Evolutionary conservation across 2,329 filamentous ascomycete species (phyloP), one percentile per base, ranked within the genome.

Genomic region (Neonectria punicea): DNA sequence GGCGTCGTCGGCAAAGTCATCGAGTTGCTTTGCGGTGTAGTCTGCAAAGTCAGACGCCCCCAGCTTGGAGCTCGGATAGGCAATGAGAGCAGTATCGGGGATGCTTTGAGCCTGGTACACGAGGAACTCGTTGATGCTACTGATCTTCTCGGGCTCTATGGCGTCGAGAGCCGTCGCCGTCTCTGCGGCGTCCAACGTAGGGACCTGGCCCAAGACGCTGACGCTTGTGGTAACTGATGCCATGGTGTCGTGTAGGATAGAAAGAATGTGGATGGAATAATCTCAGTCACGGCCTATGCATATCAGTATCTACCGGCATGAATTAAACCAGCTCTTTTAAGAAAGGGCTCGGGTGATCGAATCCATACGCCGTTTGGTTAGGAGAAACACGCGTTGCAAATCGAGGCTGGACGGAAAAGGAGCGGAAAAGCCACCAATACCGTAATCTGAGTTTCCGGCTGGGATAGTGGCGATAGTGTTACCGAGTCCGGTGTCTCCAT

Each of bases 1-100:
- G 3, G 63, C 70, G 30, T 73, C 70, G 20, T 73, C 70, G 13
- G 73, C 71, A 53, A 71, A 74, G 1, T 36, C 46, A 54, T 74
- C 73, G 1, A 75, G 65, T 14, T 74, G 63, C 28, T 63, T 69
- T 13, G 71, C 66, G 2, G 73, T 73, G 56, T 72, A 73, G 34
- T 73, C 66, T 30, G 62, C 68, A 63, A 69, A 73, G 32, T 74
- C 70, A 1, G 63, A 58, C 18, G 62, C 63, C 9, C 70, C 71
- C 10, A 62, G 58, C 5, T 70, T 62, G 1, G 68, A 70, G 13
- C 53, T 54, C 0, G 72, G 72, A 39, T 75, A 75, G 2, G 67
- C 70, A 18, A 75, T 61, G 9, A 75, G 65, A 14, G 69, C 63
- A 13, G 61, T 65, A 46, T 72, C 70, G n/a, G 70, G 70, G 25